Conservation (phyloP, 441 rosid genomes). For the Rhodomyrtus psidioides region DNA sequence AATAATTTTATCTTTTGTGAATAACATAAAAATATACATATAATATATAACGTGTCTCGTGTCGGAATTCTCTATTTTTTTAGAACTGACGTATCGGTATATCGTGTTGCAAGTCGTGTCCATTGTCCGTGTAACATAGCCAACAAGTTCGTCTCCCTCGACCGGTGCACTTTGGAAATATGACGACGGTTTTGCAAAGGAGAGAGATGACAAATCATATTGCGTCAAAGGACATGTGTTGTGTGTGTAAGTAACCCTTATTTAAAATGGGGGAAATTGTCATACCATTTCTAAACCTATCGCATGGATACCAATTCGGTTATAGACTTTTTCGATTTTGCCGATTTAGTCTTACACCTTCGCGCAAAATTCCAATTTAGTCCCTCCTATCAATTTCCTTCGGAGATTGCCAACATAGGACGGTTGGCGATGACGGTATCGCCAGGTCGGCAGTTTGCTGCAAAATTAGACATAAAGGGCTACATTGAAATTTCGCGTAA, state of each 20-base stretch:
- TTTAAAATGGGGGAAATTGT: not conserved
- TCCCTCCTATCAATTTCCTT: rapidly evolving
- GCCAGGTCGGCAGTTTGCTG: not conserved
- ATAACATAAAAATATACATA: no score
- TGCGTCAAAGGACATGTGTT: not conserved
- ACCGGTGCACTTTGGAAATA: not conserved
- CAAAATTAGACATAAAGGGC: rapidly evolving
- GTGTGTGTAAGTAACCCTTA: not conserved
- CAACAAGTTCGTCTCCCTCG: not conserved
- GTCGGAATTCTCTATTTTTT: no score
- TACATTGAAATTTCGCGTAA: not conserved
- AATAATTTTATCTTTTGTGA: no score
- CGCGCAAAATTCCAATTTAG: not conserved
- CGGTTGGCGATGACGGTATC: no score
- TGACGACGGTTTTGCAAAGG: not conserved
- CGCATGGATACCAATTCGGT: rapidly evolving
- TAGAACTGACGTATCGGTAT: no score
- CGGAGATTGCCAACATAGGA: no score
- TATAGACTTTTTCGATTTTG: not conserved
- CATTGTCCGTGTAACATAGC: no score
- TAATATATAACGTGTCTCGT: no score
- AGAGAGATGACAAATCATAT: not conserved
- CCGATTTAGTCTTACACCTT: not conserved
- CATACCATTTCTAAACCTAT: rapidly evolving
- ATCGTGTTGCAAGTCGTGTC: no score